Percentiles rank a stretch among this genome's conserved stretches.
Evolutionary conservation across 1,284 basidiomycete genomes (phyloP).

Genomic region (Takashimella tepidaria): DNA sequence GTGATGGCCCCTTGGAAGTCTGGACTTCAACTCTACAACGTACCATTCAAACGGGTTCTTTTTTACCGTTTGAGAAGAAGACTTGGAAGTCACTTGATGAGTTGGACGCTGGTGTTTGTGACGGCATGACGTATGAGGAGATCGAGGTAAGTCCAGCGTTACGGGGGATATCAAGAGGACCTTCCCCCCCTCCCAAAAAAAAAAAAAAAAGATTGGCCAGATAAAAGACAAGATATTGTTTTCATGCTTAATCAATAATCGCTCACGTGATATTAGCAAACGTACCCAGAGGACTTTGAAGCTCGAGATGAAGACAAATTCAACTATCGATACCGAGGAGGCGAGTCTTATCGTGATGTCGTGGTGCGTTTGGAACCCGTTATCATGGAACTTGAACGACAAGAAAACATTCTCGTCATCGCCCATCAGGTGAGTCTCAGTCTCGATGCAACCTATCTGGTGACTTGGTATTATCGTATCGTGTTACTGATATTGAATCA

Average conservation of each 20-base stretch:
- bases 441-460: conserved; percentile 1
- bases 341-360: conserved; percentile 92
- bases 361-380: conserved; percentile 95
- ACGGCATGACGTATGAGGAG: conserved; percentile 99
- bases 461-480: conserved; percentile 4
- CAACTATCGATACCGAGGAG: conserved; percentile 93
- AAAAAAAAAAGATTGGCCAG: too few relatives aligned
- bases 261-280: conserved; percentile 54
- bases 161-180: too few relatives aligned
- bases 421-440: conserved; percentile 71
- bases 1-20: conserved; percentile 66
- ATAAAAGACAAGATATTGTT: too few relatives aligned
- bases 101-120: conserved; percentile 96
- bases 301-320: conserved; percentile 99
- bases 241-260: background rate
- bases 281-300: conserved; percentile 98
- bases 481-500: too few relatives aligned
- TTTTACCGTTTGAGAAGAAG: conserved; percentile 81
- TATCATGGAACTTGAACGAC: conserved; percentile 97
- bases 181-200: too few relatives aligned
- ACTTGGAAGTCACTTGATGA: conserved; percentile 99
- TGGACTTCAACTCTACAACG: conserved; percentile 95
- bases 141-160: conserved; percentile 80
- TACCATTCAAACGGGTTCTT: conserved; percentile 83
- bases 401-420: conserved; percentile 94